Conservation (phyloP, 305 asterid species). For the Rubia balearica region DNA sequence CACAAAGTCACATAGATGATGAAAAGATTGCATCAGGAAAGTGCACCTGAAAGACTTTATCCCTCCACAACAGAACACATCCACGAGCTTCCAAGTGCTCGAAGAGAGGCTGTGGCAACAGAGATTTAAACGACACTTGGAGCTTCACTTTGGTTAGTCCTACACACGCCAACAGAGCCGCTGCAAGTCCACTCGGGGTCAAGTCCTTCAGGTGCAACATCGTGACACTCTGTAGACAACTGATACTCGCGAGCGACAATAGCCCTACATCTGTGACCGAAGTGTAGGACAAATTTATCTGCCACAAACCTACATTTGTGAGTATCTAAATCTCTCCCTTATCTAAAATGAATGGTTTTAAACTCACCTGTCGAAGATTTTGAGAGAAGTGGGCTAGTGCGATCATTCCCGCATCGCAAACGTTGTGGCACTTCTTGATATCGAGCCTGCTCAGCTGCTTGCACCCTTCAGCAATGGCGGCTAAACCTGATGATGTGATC, state of each 20-base stretch:
- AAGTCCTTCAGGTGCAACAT: constrained; percentile 53
- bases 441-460: constrained; percentile 52
- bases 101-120: constrained; percentile 45
- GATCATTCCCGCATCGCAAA: constrained; percentile 57
- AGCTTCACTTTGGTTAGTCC: constrained; percentile 65
- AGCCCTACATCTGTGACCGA: constrained; percentile 76
- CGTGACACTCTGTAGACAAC: constrained; percentile 74
- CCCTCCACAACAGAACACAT: constrained; percentile 68
- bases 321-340: background rate
- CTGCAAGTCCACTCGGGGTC: constrained; percentile 55
- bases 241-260: constrained; percentile 56
- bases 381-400: constrained; percentile 59
- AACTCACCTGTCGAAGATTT: constrained; percentile 54
- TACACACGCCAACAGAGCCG: constrained; percentile 56
- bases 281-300: constrained; percentile 68
- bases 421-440: constrained; percentile 38
- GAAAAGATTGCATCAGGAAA: background rate
- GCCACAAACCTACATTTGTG: constrained; percentile 18
- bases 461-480: constrained; percentile 69
- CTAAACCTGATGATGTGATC: constrained; percentile 61
- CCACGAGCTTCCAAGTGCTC: constrained; percentile 74
- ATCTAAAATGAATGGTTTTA: background rate
- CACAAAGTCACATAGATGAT: background rate
- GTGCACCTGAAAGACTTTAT: constrained; percentile 53
- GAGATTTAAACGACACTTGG: constrained; percentile 44